Conservation (phyloP, 2,329 filamentous ascomycete species). For the Penicillium sp. region DNA sequence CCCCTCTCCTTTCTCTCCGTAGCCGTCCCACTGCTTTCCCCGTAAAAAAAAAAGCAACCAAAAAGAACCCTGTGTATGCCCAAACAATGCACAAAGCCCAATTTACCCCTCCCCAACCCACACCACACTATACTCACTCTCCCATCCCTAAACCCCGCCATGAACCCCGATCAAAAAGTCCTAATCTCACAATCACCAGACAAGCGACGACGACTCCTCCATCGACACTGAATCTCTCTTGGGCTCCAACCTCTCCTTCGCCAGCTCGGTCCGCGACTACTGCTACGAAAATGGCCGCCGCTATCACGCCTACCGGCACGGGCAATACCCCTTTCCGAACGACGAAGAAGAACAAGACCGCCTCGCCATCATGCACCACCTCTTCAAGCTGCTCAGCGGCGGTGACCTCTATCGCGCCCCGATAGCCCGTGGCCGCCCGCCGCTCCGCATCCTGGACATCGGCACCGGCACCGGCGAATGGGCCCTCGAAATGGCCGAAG, state of each 20-base stretch:
- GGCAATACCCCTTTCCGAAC: conserved; percentile 45
- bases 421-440: conserved; percentile 18
- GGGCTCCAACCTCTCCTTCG: conserved; percentile 42
- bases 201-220: conserved; percentile 37
- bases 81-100: not conserved
- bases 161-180: too few relatives aligned
- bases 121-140: not conserved
- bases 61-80: not conserved
- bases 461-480: conserved; percentile 36
- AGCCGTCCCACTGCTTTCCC: not conserved
- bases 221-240: conserved; percentile 33
- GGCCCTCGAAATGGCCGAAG: conserved; percentile 46
- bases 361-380: conserved; percentile 41
- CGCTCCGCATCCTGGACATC: conserved; percentile 32
- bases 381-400: conserved; percentile 36
- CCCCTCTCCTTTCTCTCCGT: not conserved
- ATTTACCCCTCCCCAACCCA: not conserved
- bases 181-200: conserved; percentile 17
- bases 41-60: not conserved
- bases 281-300: conserved; percentile 44
- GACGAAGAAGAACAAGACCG: conserved; percentile 47
- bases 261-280: conserved; percentile 41
- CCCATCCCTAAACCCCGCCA: too few relatives aligned
- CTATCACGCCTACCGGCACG: conserved; percentile 44
- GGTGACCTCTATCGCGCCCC: conserved; percentile 42